A percentile compares a stretch with the other conserved stretches of the same genome.
Evolutionary conservation across 371 early-diverging fungal genomes (phyloP).

Genomic region (Rhizomucor miehei): DNA sequence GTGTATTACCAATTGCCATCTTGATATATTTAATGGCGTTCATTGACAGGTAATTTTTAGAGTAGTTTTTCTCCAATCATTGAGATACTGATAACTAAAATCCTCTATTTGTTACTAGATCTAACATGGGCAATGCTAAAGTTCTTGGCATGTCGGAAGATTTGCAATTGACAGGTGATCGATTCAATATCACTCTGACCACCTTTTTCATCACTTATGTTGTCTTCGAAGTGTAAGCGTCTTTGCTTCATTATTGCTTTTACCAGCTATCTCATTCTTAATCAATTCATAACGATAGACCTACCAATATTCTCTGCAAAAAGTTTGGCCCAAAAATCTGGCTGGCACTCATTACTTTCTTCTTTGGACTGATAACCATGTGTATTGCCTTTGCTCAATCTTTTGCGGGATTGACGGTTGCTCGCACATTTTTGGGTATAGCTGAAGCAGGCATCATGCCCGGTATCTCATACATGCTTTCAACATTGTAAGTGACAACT

Average conservation of each 20-base stretch:
- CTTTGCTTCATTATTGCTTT: too few relatives aligned
- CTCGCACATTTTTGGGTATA: constrained; percentile 17
- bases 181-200: constrained; percentile 19
- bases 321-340: constrained; percentile 34
- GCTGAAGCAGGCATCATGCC: constrained; percentile 37
- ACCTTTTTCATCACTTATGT: constrained; percentile 26
- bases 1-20: constrained; percentile 26
- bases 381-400: constrained; percentile 29
- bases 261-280: too few relatives aligned
- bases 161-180: constrained; percentile 18
- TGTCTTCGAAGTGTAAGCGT: constrained; percentile 29
- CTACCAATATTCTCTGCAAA: constrained; percentile 20
- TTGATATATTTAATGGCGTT: constrained; percentile 33
- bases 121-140: constrained; percentile 46
- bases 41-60: constrained; percentile 25
- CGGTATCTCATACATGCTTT: constrained; percentile 62
- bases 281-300: too few relatives aligned
- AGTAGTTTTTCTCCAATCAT: not conserved
- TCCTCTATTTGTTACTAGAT: constrained; percentile 13
- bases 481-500: constrained; percentile 23
- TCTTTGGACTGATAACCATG: constrained; percentile 54
- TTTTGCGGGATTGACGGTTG: constrained; percentile 18
- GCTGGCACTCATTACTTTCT: constrained; percentile 47
- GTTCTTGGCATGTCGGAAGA: constrained; percentile 31
- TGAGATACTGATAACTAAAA: not conserved